These are phyloP conservation scores for Parietaria judaica DNA, from an alignment of 306 rosid genomes.

Conservation along the genomic window DNA sequence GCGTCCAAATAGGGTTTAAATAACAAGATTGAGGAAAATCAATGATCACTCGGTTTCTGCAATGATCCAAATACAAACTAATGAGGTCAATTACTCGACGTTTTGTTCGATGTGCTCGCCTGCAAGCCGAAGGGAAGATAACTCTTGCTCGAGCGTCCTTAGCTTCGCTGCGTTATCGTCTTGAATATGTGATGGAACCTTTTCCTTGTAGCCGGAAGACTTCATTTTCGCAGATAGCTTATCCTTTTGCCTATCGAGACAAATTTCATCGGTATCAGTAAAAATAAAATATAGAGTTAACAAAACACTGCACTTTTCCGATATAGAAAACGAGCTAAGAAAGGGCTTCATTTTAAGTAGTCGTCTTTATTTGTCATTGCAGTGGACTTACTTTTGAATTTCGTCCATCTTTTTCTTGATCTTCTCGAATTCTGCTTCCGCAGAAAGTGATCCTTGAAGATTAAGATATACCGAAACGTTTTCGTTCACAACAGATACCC, in stretches of 20 bases:
- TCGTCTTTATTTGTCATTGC: too few species aligned
- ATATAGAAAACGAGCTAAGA: background rate
- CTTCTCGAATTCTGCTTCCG: conserved; percentile 43
- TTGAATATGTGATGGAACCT: conserved; percentile 46
- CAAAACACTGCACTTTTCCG: background rate
- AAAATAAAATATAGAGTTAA: background rate
- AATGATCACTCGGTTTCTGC: background rate
- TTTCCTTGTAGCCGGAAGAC: conserved; percentile 68
- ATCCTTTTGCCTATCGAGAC: conserved; percentile 42
- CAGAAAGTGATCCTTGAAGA: conserved; percentile 33
- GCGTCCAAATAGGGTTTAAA: background rate
- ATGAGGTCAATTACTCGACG: background rate
- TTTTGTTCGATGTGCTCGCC: conserved; percentile 38
- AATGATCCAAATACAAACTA: too few species aligned
- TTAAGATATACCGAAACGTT: conserved; percentile 39
- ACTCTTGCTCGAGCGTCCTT: conserved; percentile 54
- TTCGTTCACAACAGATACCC: conserved; percentile 35
- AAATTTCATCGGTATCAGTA: background rate
- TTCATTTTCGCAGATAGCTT: conserved; percentile 49
- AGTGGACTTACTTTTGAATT: conserved; percentile 27
- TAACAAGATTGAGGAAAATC: background rate
- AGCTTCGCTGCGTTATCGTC: conserved; percentile 52
- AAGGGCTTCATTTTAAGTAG: background rate
- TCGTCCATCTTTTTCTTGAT: conserved; percentile 37
- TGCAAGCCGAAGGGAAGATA: conserved; percentile 52